Conservation (phyloP, 345 rosid species). For the Brassica rapa region DNA sequence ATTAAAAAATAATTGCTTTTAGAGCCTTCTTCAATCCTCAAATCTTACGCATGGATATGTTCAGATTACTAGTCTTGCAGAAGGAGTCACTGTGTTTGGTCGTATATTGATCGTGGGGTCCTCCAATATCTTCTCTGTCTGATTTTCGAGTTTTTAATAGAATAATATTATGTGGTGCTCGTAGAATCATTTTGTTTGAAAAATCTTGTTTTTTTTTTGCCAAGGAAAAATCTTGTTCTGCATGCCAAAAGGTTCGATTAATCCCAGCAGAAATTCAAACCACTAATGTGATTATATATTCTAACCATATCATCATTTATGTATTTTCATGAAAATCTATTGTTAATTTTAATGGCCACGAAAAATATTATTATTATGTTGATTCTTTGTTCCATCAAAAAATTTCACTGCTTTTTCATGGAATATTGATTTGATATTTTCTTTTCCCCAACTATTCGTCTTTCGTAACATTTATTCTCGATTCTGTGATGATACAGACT, state of each 20-base stretch:
- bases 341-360: background rate
- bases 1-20: background rate
- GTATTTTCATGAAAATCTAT: background rate
- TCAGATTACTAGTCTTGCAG: background rate
- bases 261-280: background rate
- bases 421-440: background rate
- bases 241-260: background rate
- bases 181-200: background rate
- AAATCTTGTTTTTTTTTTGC: too few relatives aligned
- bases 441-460: background rate
- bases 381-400: background rate
- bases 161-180: slow-evolving; percentile 18
- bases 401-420: background rate
- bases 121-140: slow-evolving; percentile 11
- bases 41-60: slow-evolving; percentile 39
- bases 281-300: background rate
- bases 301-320: background rate
- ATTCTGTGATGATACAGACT: background rate
- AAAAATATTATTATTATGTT: background rate
- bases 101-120: slow-evolving; percentile 35
- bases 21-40: background rate
- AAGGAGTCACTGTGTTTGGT: slow-evolving; percentile 33
- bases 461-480: background rate
- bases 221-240: background rate
- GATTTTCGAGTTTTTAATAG: slow-evolving; percentile 25